Percentiles rank a stretch among this genome's conserved stretches.
Evolutionary conservation across 306 rosid species (phyloP).

Genomic region (Castanospermum australe): DNA sequence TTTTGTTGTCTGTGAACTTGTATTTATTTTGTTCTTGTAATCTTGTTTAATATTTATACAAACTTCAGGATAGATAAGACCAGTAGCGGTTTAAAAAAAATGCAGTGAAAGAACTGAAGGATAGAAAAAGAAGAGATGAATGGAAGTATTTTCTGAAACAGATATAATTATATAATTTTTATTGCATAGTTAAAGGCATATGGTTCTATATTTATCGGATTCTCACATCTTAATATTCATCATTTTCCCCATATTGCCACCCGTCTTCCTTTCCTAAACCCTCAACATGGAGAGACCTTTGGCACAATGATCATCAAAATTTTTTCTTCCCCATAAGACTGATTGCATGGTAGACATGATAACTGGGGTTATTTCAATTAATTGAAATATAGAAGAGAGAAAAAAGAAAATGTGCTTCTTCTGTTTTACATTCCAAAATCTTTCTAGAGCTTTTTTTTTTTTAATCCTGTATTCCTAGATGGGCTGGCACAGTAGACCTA

Average conservation of each 20-base stretch:
- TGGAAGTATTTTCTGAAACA: background rate
- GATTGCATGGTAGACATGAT: background rate
- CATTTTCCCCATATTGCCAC: background rate
- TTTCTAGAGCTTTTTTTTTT: background rate
- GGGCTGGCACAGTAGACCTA: background rate
- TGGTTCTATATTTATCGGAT: background rate
- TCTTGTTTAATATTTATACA: background rate
- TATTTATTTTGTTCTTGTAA: background rate
- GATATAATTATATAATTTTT: background rate
- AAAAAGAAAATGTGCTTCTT: background rate
- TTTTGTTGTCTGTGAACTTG: background rate
- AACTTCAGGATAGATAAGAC: background rate
- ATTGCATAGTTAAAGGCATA: background rate
- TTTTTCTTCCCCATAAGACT: background rate
- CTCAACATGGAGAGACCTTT: background rate
- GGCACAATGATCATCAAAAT: background rate
- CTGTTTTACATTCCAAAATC: background rate
- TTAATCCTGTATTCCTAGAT: background rate
- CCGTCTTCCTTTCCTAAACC: background rate
- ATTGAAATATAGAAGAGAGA: too few species aligned
- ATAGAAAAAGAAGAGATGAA: background rate
- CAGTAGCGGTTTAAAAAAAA: background rate
- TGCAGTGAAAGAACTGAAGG: background rate
- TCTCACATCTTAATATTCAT: background rate
- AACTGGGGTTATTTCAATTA: background rate